Conservation (phyloP, 1,139 yeast species). For the Candida sanyaensis region DNA sequence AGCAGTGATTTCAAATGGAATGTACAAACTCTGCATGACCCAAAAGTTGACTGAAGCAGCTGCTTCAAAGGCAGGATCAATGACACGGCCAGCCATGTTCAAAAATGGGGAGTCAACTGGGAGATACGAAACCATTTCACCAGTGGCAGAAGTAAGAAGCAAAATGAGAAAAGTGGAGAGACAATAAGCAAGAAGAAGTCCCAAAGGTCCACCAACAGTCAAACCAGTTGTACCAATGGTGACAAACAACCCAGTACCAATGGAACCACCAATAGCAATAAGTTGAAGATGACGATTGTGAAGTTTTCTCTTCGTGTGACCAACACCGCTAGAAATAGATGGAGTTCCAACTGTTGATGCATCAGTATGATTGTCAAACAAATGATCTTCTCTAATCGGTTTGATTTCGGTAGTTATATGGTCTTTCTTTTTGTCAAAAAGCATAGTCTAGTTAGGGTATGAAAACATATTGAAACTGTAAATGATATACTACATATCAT, state of each 20-base stretch:
- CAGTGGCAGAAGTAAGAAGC: conserved; percentile 67
- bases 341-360: not conserved
- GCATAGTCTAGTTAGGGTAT: not conserved
- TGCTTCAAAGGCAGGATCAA: conserved; percentile 71
- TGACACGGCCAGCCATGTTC: conserved; percentile 55
- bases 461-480: too few relatives aligned
- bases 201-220: conserved; percentile 49
- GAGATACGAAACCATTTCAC: conserved; percentile 80
- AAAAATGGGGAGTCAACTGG: conserved; percentile 70
- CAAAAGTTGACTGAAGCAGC: conserved; percentile 83
- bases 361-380: not conserved
- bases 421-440: not conserved
- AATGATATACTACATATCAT: too few relatives aligned
- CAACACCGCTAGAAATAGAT: too few relatives aligned
- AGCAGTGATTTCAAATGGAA: conserved; percentile 82
- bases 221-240: conserved; percentile 45
- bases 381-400: not conserved
- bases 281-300: conserved; percentile 57
- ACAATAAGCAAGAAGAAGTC: conserved; percentile 41
- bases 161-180: conserved; percentile 55
- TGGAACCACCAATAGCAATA: conserved; percentile 66
- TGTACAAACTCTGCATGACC: conserved; percentile 71
- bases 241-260: conserved; percentile 66
- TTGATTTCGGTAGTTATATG: not conserved
- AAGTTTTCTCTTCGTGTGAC: conserved; percentile 7